These are phyloP conservation scores for Podaxis sp. DNA, from an alignment of 768 basidiomycete species.

Conservation along the genomic window DNA sequence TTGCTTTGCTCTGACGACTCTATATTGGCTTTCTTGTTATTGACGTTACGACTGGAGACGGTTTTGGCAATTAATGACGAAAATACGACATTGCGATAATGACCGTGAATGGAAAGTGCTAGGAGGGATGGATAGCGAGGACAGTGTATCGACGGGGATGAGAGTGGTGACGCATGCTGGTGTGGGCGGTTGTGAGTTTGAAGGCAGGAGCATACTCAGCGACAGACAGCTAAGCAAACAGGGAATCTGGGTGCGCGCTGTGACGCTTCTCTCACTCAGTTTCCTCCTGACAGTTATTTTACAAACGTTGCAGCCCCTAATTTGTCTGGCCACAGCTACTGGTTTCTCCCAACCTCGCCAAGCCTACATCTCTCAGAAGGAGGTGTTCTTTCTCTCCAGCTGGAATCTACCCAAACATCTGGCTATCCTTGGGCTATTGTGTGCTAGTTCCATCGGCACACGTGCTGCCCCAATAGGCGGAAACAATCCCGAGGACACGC, in stretches of 20 bases:
- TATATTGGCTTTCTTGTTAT: background rate
- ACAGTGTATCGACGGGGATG: background rate
- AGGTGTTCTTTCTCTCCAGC: background rate
- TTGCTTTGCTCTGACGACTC: background rate
- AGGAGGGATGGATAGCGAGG: background rate
- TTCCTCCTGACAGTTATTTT: background rate
- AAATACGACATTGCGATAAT: background rate
- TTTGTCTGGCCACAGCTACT: background rate
- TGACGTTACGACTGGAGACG: background rate
- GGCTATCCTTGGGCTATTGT: background rate
- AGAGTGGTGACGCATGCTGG: background rate
- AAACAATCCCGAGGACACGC: background rate
- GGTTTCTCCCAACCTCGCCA: background rate
- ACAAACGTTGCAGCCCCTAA: background rate
- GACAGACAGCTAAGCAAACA: no score
- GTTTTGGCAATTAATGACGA: background rate
- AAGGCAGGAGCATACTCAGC: background rate
- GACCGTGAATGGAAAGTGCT: background rate
- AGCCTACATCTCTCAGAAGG: background rate
- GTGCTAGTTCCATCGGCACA: background rate
- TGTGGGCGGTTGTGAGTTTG: no score
- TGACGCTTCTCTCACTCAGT: background rate
- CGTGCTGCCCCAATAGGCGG: background rate
- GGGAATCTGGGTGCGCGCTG: background rate
- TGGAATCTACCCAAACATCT: background rate